Evolutionary conservation across 2,329 filamentous ascomycete species (phyloP).

Genomic region (Penicillium griseofulvum): DNA sequence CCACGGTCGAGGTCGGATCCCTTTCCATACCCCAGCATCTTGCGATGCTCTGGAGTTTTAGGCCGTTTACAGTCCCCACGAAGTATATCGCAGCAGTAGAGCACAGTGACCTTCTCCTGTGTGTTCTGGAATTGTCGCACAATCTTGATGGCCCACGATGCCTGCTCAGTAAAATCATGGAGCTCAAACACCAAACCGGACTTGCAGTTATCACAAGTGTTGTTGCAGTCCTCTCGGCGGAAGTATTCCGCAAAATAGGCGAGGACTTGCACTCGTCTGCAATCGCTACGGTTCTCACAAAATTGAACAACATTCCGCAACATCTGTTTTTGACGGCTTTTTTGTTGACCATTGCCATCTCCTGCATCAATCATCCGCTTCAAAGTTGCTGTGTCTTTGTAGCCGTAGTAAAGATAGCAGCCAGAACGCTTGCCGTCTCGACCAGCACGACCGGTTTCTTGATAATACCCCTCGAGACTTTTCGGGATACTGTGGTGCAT

Average conservation of each 20-base stretch:
- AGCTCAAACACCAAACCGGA: conserved; percentile 68
- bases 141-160: conserved; percentile 66
- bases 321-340: conserved; percentile 80
- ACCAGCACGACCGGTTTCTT: conserved; percentile 93
- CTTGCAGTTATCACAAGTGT: conserved; percentile 85
- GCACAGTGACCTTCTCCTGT: conserved; percentile 63
- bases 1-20: conserved; percentile 69
- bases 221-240: conserved; percentile 65
- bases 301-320: conserved; percentile 79
- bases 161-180: conserved; percentile 74
- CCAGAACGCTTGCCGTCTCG: conserved; percentile 83
- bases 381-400: conserved; percentile 69
- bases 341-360: conserved; percentile 73
- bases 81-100: conserved; percentile 81
- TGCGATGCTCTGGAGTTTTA: conserved; percentile 51
- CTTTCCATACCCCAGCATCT: conserved; percentile 61
- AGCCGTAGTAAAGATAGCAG: conserved; percentile 88
- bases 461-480: conserved; percentile 95
- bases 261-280: conserved; percentile 81
- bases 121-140: conserved; percentile 56
- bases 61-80: conserved; percentile 66
- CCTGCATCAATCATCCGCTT: conserved; percentile 80
- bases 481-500: conserved; percentile 92
- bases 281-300: conserved; percentile 86
- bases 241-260: conserved; percentile 94